Evolutionary conservation across 1,284 basidiomycete species (phyloP).

Genomic region (Trichosporon coremiiforme): DNA sequence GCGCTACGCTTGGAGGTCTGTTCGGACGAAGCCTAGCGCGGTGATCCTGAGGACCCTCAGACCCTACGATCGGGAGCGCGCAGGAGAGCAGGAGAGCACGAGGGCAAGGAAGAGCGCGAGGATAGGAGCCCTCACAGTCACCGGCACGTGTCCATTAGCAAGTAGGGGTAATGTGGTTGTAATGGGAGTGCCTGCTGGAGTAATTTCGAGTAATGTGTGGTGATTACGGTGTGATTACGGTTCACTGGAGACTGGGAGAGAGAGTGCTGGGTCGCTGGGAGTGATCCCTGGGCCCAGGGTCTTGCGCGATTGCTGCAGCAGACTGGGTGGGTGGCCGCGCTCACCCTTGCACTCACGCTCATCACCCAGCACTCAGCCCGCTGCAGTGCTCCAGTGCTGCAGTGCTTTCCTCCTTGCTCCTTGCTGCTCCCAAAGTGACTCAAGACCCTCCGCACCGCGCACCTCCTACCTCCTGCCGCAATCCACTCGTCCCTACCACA

Average conservation of each 20-base stretch:
- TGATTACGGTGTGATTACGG: neutral
- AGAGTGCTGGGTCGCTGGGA: neutral
- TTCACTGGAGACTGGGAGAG: neutral
- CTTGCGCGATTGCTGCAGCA: neutral
- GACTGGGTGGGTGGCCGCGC: too few species aligned
- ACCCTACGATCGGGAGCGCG: neutral
- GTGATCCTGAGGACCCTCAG: neutral
- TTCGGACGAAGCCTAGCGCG: neutral
- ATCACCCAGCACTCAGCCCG: too few species aligned
- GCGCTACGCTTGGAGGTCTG: neutral
- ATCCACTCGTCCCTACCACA: neutral
- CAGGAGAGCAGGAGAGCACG: neutral
- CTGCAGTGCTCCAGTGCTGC: neutral
- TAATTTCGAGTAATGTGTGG: neutral
- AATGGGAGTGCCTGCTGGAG: neutral
- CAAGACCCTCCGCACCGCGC: too few species aligned
- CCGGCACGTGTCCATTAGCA: neutral
- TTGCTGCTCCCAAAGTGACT: neutral
- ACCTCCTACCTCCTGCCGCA: neutral
- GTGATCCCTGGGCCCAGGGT: neutral
- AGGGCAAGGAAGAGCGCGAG: too few species aligned
- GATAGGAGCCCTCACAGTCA: neutral
- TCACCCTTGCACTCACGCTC: too few species aligned
- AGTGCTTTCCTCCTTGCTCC: neutral
- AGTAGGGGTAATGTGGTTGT: neutral